These are phyloP conservation scores for Antitrichia curtipendula DNA, from an alignment of 225 moss, liverwort and hornwort genomes.

Conservation along the genomic window DNA sequence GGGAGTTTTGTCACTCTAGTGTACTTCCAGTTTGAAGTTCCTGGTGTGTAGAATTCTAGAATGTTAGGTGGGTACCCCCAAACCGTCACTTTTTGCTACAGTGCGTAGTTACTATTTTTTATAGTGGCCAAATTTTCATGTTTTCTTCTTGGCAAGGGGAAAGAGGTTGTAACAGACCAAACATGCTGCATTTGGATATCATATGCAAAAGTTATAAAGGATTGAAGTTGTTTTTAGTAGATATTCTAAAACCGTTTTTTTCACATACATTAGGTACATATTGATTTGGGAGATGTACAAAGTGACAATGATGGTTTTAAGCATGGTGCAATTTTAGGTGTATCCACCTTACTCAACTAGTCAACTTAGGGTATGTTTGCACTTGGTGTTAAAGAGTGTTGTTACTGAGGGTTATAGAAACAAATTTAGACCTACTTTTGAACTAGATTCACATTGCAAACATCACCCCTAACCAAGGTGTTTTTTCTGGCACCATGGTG, in stretches of 20 bases:
- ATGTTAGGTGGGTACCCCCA: background rate
- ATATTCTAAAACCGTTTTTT: accelerated
- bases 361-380: too few relatives aligned
- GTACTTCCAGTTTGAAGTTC: background rate
- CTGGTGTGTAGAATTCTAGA: background rate
- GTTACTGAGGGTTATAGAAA: too few relatives aligned
- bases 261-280: background rate
- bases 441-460: too few relatives aligned
- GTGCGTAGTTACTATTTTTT: too few relatives aligned
- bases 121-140: background rate
- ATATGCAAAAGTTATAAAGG: background rate
- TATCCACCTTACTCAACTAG: background rate
- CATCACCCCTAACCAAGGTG: too few relatives aligned
- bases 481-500: too few relatives aligned
- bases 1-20: background rate
- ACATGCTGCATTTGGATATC: background rate
- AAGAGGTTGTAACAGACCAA: background rate
- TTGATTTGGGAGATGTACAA: background rate
- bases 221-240: too few relatives aligned
- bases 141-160: background rate
- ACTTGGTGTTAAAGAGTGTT: too few relatives aligned
- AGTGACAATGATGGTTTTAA: background rate
- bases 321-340: background rate
- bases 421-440: too few relatives aligned
- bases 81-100: background rate